These are phyloP conservation scores for Leccinum uliginosum DNA, from an alignment of 768 basidiomycete species.

Conservation along the genomic window DNA sequence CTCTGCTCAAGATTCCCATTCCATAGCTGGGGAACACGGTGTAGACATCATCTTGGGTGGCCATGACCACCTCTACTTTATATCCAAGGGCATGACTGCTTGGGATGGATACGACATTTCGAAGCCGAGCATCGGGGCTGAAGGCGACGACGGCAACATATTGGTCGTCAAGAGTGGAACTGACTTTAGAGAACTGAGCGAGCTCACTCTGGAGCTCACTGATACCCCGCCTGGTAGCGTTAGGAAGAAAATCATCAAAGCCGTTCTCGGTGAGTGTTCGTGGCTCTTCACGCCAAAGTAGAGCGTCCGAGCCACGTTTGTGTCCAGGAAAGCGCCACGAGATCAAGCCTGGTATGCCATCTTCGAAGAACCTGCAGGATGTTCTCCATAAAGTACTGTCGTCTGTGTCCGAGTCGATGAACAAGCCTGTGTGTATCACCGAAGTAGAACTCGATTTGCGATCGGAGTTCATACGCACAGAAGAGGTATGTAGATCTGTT, in stretches of 20 bases:
- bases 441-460: conserved; percentile 68
- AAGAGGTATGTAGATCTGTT: conserved; percentile 48
- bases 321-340: conserved; percentile 59
- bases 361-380: conserved; percentile 49
- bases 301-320: not conserved
- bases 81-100: conserved; percentile 55
- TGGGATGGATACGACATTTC: conserved; percentile 65
- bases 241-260: conserved; percentile 58
- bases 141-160: conserved; percentile 67
- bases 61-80: conserved; percentile 83
- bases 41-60: conserved; percentile 83
- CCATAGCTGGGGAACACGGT: conserved; percentile 60
- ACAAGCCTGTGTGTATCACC: conserved; percentile 72
- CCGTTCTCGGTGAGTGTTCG: conserved; percentile 48
- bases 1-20: conserved; percentile 38
- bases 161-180: conserved; percentile 85
- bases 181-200: conserved; percentile 85
- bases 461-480: conserved; percentile 68
- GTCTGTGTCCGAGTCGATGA: conserved; percentile 63
- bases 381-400: conserved; percentile 62
- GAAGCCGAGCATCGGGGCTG: conserved; percentile 56
- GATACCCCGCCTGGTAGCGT: conserved; percentile 59
- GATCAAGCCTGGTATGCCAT: conserved; percentile 54
- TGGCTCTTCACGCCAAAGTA: not conserved
- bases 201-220: conserved; percentile 59